Evolutionary conservation across 176 grass and related monocot species (phyloP).

Genomic region (Juncus inflexus): DNA sequence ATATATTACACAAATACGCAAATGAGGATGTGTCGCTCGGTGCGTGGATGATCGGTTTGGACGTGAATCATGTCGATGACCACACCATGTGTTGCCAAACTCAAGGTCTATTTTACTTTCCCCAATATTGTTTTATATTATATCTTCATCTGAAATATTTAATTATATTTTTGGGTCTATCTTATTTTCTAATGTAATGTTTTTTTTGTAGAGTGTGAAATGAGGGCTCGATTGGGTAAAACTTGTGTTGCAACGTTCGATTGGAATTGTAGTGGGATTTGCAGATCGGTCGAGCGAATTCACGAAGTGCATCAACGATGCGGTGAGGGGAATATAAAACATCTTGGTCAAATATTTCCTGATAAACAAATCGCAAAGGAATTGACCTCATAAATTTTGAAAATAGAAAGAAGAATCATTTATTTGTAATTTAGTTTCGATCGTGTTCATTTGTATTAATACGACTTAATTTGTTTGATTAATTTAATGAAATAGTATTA

Average conservation of each 20-base stretch:
- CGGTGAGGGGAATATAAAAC: slow-evolving; percentile 24
- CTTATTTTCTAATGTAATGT: neutral
- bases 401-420: slow-evolving; percentile 2
- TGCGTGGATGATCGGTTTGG: slow-evolving; percentile 74
- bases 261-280: slow-evolving; percentile 22
- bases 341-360: slow-evolving; percentile 12
- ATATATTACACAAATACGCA: slow-evolving; percentile 72
- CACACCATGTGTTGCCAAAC: slow-evolving; percentile 78
- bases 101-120: slow-evolving; percentile 19
- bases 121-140: neutral
- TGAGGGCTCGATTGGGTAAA: slow-evolving; percentile 19
- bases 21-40: slow-evolving; percentile 86
- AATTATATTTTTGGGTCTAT: neutral
- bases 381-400: neutral
- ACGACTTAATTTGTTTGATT: too few species aligned
- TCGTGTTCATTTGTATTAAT: neutral
- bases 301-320: slow-evolving; percentile 15
- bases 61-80: slow-evolving; percentile 81
- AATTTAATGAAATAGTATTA: too few species aligned
- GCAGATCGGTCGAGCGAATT: slow-evolving; percentile 23
- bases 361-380: slow-evolving; percentile 1
- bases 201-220: slow-evolving; percentile 18
- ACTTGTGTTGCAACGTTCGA: slow-evolving; percentile 14
- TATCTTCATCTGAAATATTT: neutral
- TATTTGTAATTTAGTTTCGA: neutral